phyloP scores from a whole-genome alignment of 306 rosid genomes.

The Parietaria judaica region DNA sequence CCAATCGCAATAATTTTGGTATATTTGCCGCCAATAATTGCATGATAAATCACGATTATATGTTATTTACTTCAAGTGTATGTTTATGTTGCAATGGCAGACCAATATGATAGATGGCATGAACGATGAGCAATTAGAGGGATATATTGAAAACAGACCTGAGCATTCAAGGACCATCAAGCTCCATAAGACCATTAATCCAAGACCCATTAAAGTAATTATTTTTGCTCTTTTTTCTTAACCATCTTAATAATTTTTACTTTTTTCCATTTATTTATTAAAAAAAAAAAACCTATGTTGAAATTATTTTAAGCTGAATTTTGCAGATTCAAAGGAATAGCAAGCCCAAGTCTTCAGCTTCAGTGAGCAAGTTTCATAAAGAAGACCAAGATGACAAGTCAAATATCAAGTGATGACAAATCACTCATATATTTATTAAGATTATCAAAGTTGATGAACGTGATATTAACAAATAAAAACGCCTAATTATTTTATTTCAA shows the following conservation, averaged over 20 bases:
- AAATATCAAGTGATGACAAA: not conserved
- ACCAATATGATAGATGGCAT: slow-evolving; percentile 23
- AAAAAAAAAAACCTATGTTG: not conserved
- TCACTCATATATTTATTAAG: not conserved
- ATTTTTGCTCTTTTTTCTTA: not conserved
- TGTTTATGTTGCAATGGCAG: slow-evolving; percentile 5
- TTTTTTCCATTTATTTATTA: not conserved
- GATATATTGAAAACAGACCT: slow-evolving; percentile 21
- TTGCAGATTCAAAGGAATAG: slow-evolving; percentile 20
- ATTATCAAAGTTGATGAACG: too few species aligned
- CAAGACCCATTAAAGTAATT: slow-evolving; percentile 18
- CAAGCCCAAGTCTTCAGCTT: slow-evolving; percentile 21
- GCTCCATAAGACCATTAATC: slow-evolving; percentile 12
- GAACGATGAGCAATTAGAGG: slow-evolving; percentile 21
- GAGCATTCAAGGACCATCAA: slow-evolving; percentile 24
- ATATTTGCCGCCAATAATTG: too few species aligned
- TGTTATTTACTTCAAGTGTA: too few species aligned
- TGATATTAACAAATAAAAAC: too few species aligned
- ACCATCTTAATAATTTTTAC: too few species aligned
- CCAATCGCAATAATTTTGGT: too few species aligned
- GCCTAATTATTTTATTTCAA: too few species aligned
- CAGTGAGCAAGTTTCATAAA: slow-evolving; percentile 39
- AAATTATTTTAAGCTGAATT: not conserved
- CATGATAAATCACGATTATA: too few species aligned
- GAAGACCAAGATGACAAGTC: slow-evolving; percentile 17